Evolutionary conservation across 1,284 basidiomycete species (phyloP).

Genomic region (Cutaneotrichosporon arboriforme): DNA sequence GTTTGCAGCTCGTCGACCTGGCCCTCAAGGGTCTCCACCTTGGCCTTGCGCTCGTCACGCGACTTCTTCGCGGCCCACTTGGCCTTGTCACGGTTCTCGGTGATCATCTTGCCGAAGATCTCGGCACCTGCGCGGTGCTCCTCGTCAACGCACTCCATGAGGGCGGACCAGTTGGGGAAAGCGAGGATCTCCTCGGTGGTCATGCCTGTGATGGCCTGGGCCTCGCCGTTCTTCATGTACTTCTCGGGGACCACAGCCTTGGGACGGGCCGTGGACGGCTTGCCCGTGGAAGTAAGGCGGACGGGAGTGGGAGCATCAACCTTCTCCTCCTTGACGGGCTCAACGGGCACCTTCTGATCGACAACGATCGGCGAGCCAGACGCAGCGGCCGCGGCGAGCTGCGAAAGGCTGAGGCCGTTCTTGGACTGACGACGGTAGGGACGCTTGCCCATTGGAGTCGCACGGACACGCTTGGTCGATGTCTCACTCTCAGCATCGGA

Average conservation of each 20-base stretch:
- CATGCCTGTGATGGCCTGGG: constrained; percentile 33
- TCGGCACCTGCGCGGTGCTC: constrained; percentile 22
- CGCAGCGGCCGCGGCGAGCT: constrained; percentile 20
- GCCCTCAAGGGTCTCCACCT: constrained; percentile 35
- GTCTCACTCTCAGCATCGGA: constrained; percentile 22
- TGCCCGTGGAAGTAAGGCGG: constrained; percentile 29
- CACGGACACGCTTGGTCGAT: constrained; percentile 25
- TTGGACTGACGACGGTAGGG: constrained; percentile 24
- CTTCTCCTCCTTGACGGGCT: background rate
- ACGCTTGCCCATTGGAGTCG: constrained; percentile 19
- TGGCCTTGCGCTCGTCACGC: constrained; percentile 35
- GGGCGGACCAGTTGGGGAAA: constrained; percentile 29
- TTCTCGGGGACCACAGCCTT: constrained; percentile 39
- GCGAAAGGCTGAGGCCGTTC: constrained; percentile 18
- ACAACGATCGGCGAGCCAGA: constrained; percentile 14
- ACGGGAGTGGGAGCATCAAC: constrained; percentile 16
- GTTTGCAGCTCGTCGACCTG: constrained; percentile 28
- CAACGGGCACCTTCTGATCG: constrained; percentile 1
- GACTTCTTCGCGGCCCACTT: constrained; percentile 42
- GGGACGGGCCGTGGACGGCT: constrained; percentile 37
- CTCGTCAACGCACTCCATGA: constrained; percentile 29
- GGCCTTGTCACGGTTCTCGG: constrained; percentile 38
- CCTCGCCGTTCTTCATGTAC: constrained; percentile 37
- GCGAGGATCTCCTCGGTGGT: constrained; percentile 25
- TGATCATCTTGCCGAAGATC: constrained; percentile 38